phyloP scores from a whole-genome alignment of 257 asterid genomes.

The Handroanthus guayacan region DNA sequence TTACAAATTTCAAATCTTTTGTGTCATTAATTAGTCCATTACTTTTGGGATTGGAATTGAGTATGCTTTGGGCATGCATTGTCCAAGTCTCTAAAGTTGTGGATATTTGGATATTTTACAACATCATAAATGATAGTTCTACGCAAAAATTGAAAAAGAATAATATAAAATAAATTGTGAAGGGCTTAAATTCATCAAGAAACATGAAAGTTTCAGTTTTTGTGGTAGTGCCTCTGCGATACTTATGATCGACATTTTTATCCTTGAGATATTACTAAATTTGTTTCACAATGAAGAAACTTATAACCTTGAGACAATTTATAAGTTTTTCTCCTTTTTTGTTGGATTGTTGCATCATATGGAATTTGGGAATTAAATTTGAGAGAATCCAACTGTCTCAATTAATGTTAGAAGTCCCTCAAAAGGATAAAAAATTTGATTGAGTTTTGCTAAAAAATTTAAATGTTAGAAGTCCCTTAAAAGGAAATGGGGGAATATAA shows the following conservation, averaged over 20 bases:
- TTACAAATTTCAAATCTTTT: slow-evolving; percentile 3
- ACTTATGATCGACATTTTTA: no score
- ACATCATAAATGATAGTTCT: background rate
- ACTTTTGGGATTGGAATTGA: background rate
- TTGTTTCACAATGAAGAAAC: no score
- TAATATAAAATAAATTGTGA: no score
- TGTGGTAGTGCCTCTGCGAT: no score
- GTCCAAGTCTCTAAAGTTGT: background rate
- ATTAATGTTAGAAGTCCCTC: background rate
- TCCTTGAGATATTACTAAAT: no score
- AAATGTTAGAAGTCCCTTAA: background rate
- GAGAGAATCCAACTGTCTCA: background rate
- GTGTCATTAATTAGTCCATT: background rate
- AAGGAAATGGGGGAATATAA: background rate
- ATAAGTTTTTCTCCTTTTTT: no score
- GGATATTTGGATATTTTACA: background rate
- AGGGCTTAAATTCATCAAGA: no score
- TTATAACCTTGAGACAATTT: no score
- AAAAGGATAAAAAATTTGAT: no score
- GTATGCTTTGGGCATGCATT: background rate
- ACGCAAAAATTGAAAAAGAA: no score
- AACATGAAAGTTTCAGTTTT: no score
- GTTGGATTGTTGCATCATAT: no score
- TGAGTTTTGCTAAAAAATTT: background rate
- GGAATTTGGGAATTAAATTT: background rate